Percentiles rank a stretch among this genome's conserved stretches.
Evolutionary conservation across 129 eudicot genomes (phyloP).

Genomic region (Ambrosia trifida): DNA sequence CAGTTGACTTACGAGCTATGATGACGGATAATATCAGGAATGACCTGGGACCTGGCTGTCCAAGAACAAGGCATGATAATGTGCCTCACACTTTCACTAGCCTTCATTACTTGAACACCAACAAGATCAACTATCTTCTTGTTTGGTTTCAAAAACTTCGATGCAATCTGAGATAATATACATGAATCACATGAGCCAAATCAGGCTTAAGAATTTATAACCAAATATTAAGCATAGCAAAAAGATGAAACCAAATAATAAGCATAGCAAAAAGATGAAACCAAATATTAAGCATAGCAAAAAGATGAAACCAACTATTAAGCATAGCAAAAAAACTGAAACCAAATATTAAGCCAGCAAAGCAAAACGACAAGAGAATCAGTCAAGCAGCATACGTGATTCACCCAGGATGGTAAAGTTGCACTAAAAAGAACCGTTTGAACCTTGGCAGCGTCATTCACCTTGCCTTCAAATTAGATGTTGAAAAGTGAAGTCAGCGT

Average conservation of each 20-base stretch:
- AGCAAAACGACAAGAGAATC: neutral
- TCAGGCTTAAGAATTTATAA: neutral
- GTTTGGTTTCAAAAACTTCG: slow-evolving; percentile 68
- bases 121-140: slow-evolving; percentile 82
- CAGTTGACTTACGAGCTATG: slow-evolving; percentile 58
- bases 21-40: slow-evolving; percentile 95
- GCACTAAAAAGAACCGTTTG: slow-evolving; percentile 99
- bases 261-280: no score
- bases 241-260: no score
- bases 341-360: no score
- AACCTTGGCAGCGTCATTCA: slow-evolving; percentile 80
- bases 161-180: slow-evolving; percentile 48
- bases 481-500: slow-evolving; percentile 1
- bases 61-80: slow-evolving; percentile 82
- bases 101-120: slow-evolving; percentile 78
- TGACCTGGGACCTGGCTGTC: slow-evolving; percentile 77
- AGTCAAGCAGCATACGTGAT: slow-evolving; percentile 50
- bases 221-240: neutral
- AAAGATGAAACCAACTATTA: neutral
- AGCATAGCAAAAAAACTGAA: no score
- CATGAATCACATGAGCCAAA: neutral
- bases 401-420: slow-evolving; percentile 90
- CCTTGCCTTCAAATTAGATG: slow-evolving; percentile 60
- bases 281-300: neutral
- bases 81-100: slow-evolving; percentile 73